A percentile compares a stretch with the other conserved stretches of the same genome.
These are phyloP conservation scores for Pythium aphanidermatum DNA, from an alignment of 352 stramenopile genomes.

Conservation along the genomic window DNA sequence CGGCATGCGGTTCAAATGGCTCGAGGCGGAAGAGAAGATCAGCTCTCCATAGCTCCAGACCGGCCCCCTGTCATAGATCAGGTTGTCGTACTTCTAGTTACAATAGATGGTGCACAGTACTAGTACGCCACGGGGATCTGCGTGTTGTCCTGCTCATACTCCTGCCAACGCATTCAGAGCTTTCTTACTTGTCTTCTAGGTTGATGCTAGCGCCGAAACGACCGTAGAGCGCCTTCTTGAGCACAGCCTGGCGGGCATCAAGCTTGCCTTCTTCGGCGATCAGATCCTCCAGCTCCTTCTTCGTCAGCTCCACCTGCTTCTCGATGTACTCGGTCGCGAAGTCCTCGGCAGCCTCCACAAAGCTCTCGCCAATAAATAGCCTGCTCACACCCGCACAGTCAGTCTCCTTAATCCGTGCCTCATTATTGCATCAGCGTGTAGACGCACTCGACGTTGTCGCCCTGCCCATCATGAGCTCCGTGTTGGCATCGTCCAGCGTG, in stretches of 20 bases:
- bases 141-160: background rate
- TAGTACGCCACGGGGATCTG: background rate
- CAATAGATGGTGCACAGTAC: background rate
- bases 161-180: background rate
- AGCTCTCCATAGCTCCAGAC: too few species aligned
- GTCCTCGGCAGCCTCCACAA: constrained; percentile 93
- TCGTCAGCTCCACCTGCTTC: constrained; percentile 76
- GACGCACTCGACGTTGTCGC: constrained; percentile 72
- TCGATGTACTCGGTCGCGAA: constrained; percentile 93
- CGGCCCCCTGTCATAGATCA: too few species aligned
- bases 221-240: constrained; percentile 95
- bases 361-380: constrained; percentile 94
- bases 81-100: too few species aligned
- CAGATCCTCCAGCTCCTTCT: constrained; percentile 81
- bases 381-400: too few species aligned
- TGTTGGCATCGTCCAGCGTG: constrained; percentile 95
- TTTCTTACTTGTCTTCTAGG: constrained; percentile 88
- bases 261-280: constrained; percentile 84
- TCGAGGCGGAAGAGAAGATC: constrained; percentile 13
- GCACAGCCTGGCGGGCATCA: constrained; percentile 81
- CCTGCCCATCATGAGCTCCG: constrained; percentile 96
- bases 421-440: background rate
- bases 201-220: constrained; percentile 97
- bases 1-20: constrained; percentile 53
- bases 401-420: background rate